phyloP scores from a whole-genome alignment of 176 grass and related monocot genomes.

The Aechmea fasciata region DNA sequence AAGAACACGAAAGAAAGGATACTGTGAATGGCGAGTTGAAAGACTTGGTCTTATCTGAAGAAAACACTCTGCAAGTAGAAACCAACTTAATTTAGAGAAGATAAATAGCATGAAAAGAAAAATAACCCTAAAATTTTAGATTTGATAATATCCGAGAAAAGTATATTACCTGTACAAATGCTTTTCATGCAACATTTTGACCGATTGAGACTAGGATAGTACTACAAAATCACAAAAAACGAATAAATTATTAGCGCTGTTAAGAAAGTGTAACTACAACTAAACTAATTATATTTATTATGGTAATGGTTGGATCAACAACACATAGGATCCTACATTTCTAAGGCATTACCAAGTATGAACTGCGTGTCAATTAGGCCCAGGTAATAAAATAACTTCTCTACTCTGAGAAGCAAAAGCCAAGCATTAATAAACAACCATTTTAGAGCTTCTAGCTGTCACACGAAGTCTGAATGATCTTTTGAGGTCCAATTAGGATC shows the following conservation, averaged over 20 bases:
- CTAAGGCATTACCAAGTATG: not conserved
- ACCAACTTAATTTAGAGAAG: conserved; percentile 5
- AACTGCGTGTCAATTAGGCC: not conserved
- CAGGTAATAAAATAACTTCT: no score
- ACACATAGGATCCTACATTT: not conserved
- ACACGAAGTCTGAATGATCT: no score
- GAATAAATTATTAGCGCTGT: not conserved
- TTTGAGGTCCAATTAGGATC: no score
- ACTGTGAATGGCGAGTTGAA: conserved; percentile 56
- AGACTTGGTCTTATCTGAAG: conserved; percentile 80
- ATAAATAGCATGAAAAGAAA: conserved; percentile 2
- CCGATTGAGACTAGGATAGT: conserved; percentile 74
- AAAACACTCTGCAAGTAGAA: conserved; percentile 70
- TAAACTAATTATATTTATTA: not conserved
- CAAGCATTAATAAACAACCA: no score
- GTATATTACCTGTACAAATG: conserved; percentile 71
- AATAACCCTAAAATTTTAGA: not conserved
- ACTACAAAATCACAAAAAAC: conserved; percentile 29
- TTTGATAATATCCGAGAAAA: conserved; percentile 7
- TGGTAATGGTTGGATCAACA: not conserved
- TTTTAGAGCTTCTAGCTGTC: no score
- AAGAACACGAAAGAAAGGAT: conserved; percentile 36
- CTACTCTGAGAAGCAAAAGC: no score
- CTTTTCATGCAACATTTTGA: conserved; percentile 92
- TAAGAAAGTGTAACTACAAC: not conserved